Evolutionary conservation across 2,329 filamentous ascomycete genomes (phyloP), one percentile per base, ranked within the genome.

Genomic region (Golovinomyces cichoracearum): DNA sequence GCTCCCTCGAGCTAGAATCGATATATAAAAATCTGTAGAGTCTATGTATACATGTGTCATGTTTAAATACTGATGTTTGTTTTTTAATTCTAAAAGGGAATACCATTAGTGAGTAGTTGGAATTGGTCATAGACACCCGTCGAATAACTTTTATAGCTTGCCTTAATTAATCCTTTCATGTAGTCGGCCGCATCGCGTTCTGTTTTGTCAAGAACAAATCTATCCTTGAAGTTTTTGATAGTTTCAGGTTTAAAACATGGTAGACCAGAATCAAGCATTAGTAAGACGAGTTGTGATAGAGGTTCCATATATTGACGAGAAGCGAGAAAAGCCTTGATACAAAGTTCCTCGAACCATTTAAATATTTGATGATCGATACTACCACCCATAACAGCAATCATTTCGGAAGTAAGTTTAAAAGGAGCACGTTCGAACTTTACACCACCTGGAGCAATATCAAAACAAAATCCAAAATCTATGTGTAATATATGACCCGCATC

Each of bases 381-480:
- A 51, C 86, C 86, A 48, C 90, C 88, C 88, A 99, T 95, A 57
- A 99, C 90, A n/a, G 86, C 83, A 51, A 98, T 73, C 92, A 98
- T 98, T 63, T 99, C 90, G 6, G 77, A 74, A 0, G 90, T 98
- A 49, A 99, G 75, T 66, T 99, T 99, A 72, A 99, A 99, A 0
- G 90, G 90, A 0, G 90, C 90, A 22, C 90, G 80, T 68, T 99
- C 90, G 61, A 99, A 99, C 57, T 86, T 88, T 59, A 98, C 85
- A 51, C 92, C 90, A 45, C 90, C 90, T 0, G 90, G 90, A 1
- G 86, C 90, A 57, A 98, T 95, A 60, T 98, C 92, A 65, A 99
- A 98, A 66, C 88, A 95, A 72, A 98, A 99, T 9, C 90, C 90
- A 60, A 98, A 98, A 63, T 98, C 90, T 56, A 98, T 95, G 67